Evolutionary conservation across 2,329 filamentous ascomycete species (phyloP), one percentile per base, ranked within the genome.

Genomic region (Didymosphaeria variabile): DNA sequence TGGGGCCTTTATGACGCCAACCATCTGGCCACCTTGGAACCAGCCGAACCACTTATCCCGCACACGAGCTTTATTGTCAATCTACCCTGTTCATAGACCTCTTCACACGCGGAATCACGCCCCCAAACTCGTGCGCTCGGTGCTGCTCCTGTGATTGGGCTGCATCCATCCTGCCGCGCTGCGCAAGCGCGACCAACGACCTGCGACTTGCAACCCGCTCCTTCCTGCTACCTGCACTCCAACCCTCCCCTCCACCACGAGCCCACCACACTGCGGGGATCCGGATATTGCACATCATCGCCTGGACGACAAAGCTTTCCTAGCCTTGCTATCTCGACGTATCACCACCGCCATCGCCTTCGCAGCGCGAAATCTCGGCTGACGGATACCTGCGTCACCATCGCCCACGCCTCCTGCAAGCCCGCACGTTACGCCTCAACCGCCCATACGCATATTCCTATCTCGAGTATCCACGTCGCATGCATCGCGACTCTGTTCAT

Each of bases 321-420:
- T 13, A 17, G 45, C 13, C n/a, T 54, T 44, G 23, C 36, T 23
- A 19, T 44, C 23, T 29, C 42, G 12, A 19, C 19, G 34, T 36
- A 51, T 34, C 58, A 36, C 38, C 57, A n/a, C 47, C 58, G 46
- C 38, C 57, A 26, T 53, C 42, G 44, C 17, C 50, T 3, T 45
- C 23, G 23, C 17, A 38, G 10, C 44, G 38, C 46, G 34, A 19
- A 44, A 23, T 52, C 64, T 69, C 69, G 66, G 68, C 72, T 59
- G 38, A 51, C 65, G 65, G 67, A 63, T 66, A 45, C 63, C 67
- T 73, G 71, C 71, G 67, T 71, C 70, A 71, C 69, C 64, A 60
- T 32, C 58, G 51, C 58, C 23, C 32, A 45, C 47, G 32, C 49
- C 58, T 58, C 56, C 62, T 59, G 52, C 50, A 58, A 51, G 29